A percentile compares a stretch with the other conserved stretches of the same genome.
Evolutionary conservation across 305 asterid species (phyloP).

Genomic region (Fraxinus dipetala): DNA sequence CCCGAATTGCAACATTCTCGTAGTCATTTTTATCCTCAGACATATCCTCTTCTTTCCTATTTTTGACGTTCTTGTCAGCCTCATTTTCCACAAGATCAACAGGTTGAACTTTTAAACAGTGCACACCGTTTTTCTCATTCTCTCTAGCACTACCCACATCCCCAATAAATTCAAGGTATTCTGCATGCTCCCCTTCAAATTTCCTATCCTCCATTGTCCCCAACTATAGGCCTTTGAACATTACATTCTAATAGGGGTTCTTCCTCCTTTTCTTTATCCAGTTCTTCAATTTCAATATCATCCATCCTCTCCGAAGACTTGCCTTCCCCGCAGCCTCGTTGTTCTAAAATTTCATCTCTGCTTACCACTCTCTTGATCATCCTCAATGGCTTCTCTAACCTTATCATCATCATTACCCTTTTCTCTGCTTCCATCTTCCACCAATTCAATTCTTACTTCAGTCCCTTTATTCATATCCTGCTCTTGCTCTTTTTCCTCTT

Average conservation of each 20-base stretch:
- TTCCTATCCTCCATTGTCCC: neutral
- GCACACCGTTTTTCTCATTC: neutral
- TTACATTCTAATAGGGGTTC: neutral
- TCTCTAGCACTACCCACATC: neutral
- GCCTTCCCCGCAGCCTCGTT: neutral
- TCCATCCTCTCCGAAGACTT: neutral
- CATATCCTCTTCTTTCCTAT: neutral
- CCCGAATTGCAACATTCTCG: neutral
- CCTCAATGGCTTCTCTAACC: neutral
- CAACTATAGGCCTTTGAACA: neutral
- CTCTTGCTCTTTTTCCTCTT: constrained; percentile 21
- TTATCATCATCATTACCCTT: neutral
- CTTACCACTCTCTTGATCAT: neutral
- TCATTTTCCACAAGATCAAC: neutral
- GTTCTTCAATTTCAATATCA: neutral
- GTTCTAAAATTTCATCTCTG: neutral
- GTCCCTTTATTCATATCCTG: constrained; percentile 17
- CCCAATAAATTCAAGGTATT: neutral
- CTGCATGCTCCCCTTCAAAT: neutral
- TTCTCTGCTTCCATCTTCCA: constrained; percentile 12
- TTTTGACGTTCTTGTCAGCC: neutral
- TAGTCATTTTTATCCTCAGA: neutral
- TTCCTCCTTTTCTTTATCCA: neutral
- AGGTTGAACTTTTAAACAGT: neutral
- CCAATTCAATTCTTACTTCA: constrained; percentile 32